Conservation (phyloP, 106 monocot genomes). For the Apostasia shenzhenica region DNA sequence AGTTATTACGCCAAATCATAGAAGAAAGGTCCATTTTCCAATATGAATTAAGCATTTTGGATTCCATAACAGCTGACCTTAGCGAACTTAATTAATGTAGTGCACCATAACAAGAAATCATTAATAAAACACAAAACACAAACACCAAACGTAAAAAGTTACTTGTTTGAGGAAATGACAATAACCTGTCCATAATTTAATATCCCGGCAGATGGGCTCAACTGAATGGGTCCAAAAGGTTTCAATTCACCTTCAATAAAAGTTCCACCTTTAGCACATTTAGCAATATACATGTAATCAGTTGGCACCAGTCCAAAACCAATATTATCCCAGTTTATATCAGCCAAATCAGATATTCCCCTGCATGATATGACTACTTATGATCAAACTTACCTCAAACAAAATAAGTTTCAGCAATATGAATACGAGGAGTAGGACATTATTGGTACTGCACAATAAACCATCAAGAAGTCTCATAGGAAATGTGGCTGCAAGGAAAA, state of each 20-base stretch:
- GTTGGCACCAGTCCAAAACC: conserved; percentile 72
- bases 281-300: conserved; percentile 79
- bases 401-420: not conserved
- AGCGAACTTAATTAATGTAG: not conserved
- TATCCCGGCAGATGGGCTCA: conserved; percentile 55
- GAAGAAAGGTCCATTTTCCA: too few species aligned
- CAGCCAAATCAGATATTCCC: conserved; percentile 29
- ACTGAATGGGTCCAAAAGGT: conserved; percentile 64
- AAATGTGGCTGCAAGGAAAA: not conserved
- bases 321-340: conserved; percentile 75
- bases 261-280: conserved; percentile 40
- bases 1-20: too few species aligned
- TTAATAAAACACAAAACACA: not conserved
- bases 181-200: conserved; percentile 69
- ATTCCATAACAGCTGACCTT: not conserved
- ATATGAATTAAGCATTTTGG: not conserved
- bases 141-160: not conserved
- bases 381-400: conserved; percentile 1
- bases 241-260: conserved; percentile 58
- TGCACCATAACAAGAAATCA: not conserved
- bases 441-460: not conserved
- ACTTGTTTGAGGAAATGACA: not conserved
- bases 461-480: not conserved
- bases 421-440: not conserved
- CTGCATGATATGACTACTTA: conserved; percentile 20